phyloP scores from a whole-genome alignment of 768 basidiomycete species.

The Nidularia pulvinata region DNA sequence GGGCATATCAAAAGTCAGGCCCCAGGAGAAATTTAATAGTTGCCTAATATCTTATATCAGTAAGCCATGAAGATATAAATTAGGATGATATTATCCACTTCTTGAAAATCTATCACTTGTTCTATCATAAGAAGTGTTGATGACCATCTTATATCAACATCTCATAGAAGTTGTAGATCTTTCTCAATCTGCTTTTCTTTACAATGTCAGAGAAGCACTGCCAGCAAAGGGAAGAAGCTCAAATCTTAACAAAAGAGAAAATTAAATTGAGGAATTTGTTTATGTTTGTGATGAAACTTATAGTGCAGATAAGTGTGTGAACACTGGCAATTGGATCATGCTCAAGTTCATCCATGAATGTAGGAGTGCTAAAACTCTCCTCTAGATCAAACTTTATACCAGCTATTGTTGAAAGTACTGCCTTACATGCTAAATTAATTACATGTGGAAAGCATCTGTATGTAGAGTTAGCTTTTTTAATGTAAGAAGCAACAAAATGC shows the following conservation, averaged over 20 bases:
- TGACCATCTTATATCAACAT: conserved; percentile 4
- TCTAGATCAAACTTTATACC: background rate
- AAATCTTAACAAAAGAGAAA: background rate
- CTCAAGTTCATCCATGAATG: background rate
- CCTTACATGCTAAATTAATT: background rate
- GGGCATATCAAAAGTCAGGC: no score
- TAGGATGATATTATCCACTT: no score
- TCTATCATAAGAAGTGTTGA: background rate
- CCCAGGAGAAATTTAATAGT: no score
- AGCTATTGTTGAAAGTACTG: background rate
- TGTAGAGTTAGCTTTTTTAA: background rate
- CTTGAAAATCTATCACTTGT: background rate
- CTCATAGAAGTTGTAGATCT: background rate
- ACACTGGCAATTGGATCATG: background rate
- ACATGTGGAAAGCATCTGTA: background rate
- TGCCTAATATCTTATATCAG: no score
- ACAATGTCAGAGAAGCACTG: background rate
- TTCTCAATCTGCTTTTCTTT: background rate
- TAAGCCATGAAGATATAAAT: no score
- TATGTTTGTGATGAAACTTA: background rate
- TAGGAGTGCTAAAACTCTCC: background rate
- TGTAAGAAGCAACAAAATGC: background rate
- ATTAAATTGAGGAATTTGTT: background rate
- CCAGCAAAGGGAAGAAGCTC: background rate
- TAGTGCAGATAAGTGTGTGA: background rate